A percentile compares a stretch with the other conserved stretches of the same genome.
Evolutionary conservation across 1,284 basidiomycete species (phyloP).

Genomic region (Ceratobasidium sp.): DNA sequence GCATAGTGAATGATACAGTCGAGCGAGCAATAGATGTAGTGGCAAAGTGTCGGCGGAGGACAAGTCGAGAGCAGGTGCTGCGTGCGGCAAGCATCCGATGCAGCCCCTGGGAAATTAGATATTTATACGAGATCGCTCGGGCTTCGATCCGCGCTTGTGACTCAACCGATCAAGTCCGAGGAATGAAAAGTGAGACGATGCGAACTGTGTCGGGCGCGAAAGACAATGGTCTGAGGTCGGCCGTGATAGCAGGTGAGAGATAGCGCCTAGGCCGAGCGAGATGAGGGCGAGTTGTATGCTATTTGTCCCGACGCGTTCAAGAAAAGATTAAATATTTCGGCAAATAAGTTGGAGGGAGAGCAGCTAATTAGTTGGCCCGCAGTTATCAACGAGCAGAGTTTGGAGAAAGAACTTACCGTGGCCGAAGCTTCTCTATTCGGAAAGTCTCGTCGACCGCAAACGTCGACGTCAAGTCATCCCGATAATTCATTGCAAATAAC

Average conservation of each 20-base stretch:
- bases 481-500: slow-evolving; percentile 18
- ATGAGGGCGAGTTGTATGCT: not conserved
- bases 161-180: slow-evolving; percentile 40
- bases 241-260: not conserved
- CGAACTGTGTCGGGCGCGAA: slow-evolving; percentile 6
- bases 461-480: slow-evolving; percentile 14
- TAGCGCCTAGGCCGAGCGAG: not conserved
- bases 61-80: slow-evolving; percentile 14
- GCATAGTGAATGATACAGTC: slow-evolving; percentile 61
- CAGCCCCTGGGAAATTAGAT: slow-evolving; percentile 5
- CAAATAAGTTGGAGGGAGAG: no score
- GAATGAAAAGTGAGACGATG: slow-evolving; percentile 1
- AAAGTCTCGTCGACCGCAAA: slow-evolving; percentile 9
- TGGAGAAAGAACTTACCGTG: not conserved
- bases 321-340: no score
- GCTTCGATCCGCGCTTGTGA: slow-evolving; percentile 22
- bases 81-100: slow-evolving; percentile 37
- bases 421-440: not conserved
- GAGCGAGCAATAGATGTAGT: slow-evolving; percentile 24
- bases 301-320: not conserved
- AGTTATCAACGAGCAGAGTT: not conserved
- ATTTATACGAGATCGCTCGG: slow-evolving; percentile 62
- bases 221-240: not conserved
- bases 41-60: slow-evolving; percentile 5
- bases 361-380: no score